Percentiles rank a stretch among this genome's conserved stretches.
Evolutionary conservation across 2,329 filamentous ascomycete species (phyloP).

Genomic region (Shiraia sp.): DNA sequence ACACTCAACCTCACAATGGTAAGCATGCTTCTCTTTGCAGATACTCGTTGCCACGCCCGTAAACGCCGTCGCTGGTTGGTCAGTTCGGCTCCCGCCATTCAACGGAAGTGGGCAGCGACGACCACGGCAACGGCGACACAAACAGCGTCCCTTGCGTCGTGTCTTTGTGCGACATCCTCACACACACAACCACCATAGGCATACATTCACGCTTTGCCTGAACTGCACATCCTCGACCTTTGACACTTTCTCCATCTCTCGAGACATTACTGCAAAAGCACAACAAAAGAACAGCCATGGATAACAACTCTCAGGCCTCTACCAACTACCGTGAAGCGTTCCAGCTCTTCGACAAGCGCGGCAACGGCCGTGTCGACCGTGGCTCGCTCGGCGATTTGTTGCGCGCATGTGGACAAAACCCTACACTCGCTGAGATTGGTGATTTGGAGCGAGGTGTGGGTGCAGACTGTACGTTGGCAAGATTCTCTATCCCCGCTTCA

Average conservation of each 20-base stretch:
- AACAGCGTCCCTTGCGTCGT: constrained; percentile 14
- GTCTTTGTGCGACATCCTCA: constrained; percentile 1
- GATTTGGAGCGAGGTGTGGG: constrained; percentile 91
- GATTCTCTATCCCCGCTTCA: background rate
- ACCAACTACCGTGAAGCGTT: constrained; percentile 99
- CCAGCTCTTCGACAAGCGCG: constrained; percentile 99
- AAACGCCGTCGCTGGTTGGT: constrained; percentile 15
- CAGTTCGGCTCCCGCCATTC: constrained; percentile 16
- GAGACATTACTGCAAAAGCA: constrained; percentile 8
- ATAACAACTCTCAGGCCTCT: constrained; percentile 59
- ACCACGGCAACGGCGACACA: constrained; percentile 12
- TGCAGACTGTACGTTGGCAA: constrained; percentile 75
- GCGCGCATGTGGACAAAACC: constrained; percentile 96
- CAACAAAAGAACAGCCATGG: constrained; percentile 29
- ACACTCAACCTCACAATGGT: constrained; percentile 23
- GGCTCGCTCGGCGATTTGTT: constrained; percentile 90
- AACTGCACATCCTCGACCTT: constrained; percentile 7
- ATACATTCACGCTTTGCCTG: constrained; percentile 6
- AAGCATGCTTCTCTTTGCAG: constrained; percentile 9
- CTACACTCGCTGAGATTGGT: constrained; percentile 87
- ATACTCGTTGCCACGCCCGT: constrained; percentile 8
- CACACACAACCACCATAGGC: constrained; percentile 5
- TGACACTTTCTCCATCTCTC: constrained; percentile 2
- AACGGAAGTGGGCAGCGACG: constrained; percentile 9
- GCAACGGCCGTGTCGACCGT: constrained; percentile 86